Evolutionary conservation across 805 yeast species (phyloP).

Genomic region (Hanseniaspora pseudoguilliermondii): DNA sequence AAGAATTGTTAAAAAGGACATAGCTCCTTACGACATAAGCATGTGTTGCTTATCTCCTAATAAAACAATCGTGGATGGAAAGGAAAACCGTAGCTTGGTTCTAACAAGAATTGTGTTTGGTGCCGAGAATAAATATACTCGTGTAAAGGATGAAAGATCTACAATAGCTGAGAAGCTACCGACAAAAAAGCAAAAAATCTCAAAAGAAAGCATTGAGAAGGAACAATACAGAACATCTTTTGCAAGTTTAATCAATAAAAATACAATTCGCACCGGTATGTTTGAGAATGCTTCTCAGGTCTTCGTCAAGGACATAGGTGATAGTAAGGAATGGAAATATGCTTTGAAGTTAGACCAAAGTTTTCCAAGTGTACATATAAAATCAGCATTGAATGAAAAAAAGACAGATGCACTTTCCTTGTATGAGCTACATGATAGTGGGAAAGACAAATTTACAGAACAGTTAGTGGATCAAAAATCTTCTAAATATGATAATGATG

Average conservation of each 20-base stretch:
- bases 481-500: background rate
- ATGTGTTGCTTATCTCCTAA: slow-evolving; percentile 45
- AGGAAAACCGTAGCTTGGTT: background rate
- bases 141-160: background rate
- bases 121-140: background rate
- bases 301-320: background rate
- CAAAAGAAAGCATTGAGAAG: background rate
- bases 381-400: background rate
- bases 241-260: background rate
- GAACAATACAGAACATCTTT: background rate
- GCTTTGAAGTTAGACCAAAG: background rate
- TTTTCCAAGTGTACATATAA: slow-evolving; percentile 1
- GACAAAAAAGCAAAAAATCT: background rate
- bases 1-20: slow-evolving; percentile 43
- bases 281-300: background rate
- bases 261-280: background rate
- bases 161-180: background rate
- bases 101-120: background rate
- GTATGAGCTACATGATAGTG: background rate
- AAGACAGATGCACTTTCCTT: background rate
- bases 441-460: background rate
- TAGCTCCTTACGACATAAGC: slow-evolving; percentile 34
- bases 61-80: slow-evolving; percentile 15
- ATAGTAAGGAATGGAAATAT: background rate
- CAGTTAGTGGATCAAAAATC: background rate